A percentile compares a stretch with the other conserved stretches of the same genome.
Conservation (phyloP, 2,329 filamentous ascomycete species). For the Xylaria sp. region DNA sequence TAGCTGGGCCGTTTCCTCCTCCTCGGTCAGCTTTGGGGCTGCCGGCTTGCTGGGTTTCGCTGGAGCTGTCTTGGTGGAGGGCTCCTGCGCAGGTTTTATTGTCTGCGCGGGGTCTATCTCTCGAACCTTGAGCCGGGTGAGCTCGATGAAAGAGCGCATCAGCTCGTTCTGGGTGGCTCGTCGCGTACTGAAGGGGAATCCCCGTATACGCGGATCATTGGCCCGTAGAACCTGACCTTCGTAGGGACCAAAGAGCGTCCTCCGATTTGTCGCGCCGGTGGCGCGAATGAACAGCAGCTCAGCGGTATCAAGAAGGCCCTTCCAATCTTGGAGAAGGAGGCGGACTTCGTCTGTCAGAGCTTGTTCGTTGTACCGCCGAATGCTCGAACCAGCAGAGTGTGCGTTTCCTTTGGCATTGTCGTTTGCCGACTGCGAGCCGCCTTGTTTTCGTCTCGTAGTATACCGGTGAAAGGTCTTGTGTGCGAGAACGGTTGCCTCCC, state of each 20-base stretch:
- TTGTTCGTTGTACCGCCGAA: constrained; percentile 94
- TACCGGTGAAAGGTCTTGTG: constrained; percentile 99
- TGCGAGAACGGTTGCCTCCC: constrained; percentile 87
- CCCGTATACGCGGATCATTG: constrained; percentile 82
- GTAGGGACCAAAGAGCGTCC: constrained; percentile 90
- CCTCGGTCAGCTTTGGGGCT: constrained; percentile 77
- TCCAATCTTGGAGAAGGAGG: constrained; percentile 84
- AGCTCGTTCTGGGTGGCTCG: constrained; percentile 93
- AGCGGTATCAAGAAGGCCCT: constrained; percentile 81
- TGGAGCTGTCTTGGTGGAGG: constrained; percentile 52
- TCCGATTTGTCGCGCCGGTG: constrained; percentile 84
- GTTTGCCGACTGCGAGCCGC: constrained; percentile 92
- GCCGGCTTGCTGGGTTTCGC: constrained; percentile 61
- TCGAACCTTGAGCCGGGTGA: constrained; percentile 88
- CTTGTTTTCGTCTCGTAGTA: constrained; percentile 94
- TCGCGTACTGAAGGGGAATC: constrained; percentile 93
- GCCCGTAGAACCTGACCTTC: constrained; percentile 84
- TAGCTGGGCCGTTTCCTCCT: constrained; percentile 82
- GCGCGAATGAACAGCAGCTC: constrained; percentile 90
- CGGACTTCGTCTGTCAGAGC: constrained; percentile 91
- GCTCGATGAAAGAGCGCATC: constrained; percentile 92
- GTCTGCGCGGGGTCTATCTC: constrained; percentile 76
- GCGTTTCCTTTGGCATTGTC: constrained; percentile 94
- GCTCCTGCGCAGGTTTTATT: constrained; percentile 55
- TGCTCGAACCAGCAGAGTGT: constrained; percentile 89